Base-by-base conservation (phyloP, 495 filamentous ascomycete genomes). In the Hypoxylon rickii region DNA sequence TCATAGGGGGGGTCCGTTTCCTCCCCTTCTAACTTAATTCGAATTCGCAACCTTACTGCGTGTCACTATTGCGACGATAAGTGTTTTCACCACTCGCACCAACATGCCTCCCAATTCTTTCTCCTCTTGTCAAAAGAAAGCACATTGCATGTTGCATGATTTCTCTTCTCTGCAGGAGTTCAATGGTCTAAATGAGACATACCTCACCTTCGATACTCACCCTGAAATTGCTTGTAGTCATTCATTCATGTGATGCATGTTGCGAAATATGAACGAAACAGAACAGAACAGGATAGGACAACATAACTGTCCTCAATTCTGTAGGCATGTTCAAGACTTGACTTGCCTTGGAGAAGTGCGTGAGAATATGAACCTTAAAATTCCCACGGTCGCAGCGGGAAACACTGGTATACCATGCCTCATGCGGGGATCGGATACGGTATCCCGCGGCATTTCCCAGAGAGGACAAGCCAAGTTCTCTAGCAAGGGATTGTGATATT, bases 371-470 rank as follows among this genome's bases (percentile, higher is more conserved):
- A n/a, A n/a, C n/a, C n/a, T n/a, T 22, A 43, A 16, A 1, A 51
- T 40, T 21, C 37, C 42, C 46, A 56, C 22, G 51, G 51, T 51
- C 46, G 58, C 46, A 46, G 32, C 31, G 38, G 52, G 10, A 4
- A 29, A 38, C n/a, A n/a, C n/a, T n/a, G n/a, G n/a, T 38, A 48
- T 5, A 13, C 32, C 40, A 12, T 17, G 21, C 43, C 41, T 10
- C 36, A 63, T 44, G 53, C 44, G 59, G 59, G 44, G 53, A 57
- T 57, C 48, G 59, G 59, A 54, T 51, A 49, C 48, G 45, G 24
- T 49, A 44, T 56, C 58, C 58, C 51, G 58, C 42, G 16, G 26
- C 17, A 33, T 52, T 62, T 51, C 58, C 51, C 47, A 49, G 58
- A 62, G 46, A 38, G 36, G 57, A 61, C 2, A 62, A 56, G 38